Percentiles rank a stretch among this genome's conserved stretches.
phyloP scores from a whole-genome alignment of 345 rosid species.

The Populus nigra region DNA sequence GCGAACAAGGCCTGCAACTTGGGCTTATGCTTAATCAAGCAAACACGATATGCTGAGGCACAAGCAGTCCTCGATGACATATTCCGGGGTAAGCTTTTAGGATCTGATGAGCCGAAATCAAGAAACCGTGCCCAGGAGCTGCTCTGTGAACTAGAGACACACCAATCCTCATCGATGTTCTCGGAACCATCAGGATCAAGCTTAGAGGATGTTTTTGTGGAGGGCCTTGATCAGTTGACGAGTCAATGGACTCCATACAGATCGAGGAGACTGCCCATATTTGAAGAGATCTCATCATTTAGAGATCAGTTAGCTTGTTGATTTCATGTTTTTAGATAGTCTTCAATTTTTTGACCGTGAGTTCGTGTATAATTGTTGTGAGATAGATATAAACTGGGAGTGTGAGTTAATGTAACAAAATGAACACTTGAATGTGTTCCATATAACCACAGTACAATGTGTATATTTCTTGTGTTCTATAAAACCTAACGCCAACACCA shows the following conservation, averaged over 20 bases:
- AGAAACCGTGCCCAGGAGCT: slow-evolving; percentile 44
- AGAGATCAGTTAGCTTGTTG: slow-evolving; percentile 67
- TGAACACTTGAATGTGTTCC: background rate
- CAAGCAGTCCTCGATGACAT: slow-evolving; percentile 44
- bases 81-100: slow-evolving; percentile 42
- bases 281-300: slow-evolving; percentile 72
- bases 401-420: background rate
- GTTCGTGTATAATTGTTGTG: background rate
- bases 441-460: background rate
- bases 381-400: background rate
- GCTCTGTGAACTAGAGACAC: slow-evolving; percentile 6
- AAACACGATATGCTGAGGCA: slow-evolving; percentile 56
- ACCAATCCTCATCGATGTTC: background rate
- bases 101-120: slow-evolving; percentile 56
- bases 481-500: background rate
- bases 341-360: background rate
- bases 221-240: slow-evolving; percentile 55
- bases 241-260: slow-evolving; percentile 53
- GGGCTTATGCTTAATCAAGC: slow-evolving; percentile 72
- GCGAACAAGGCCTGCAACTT: slow-evolving; percentile 88
- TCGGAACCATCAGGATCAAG: background rate
- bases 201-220: slow-evolving; percentile 53
- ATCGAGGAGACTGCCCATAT: slow-evolving; percentile 83
- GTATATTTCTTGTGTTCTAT: background rate
- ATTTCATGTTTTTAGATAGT: background rate